Evolutionary conservation across 2,329 filamentous ascomycete species (phyloP), one percentile per base, ranked within the genome.

Genomic region (Verticillium nubilum): DNA sequence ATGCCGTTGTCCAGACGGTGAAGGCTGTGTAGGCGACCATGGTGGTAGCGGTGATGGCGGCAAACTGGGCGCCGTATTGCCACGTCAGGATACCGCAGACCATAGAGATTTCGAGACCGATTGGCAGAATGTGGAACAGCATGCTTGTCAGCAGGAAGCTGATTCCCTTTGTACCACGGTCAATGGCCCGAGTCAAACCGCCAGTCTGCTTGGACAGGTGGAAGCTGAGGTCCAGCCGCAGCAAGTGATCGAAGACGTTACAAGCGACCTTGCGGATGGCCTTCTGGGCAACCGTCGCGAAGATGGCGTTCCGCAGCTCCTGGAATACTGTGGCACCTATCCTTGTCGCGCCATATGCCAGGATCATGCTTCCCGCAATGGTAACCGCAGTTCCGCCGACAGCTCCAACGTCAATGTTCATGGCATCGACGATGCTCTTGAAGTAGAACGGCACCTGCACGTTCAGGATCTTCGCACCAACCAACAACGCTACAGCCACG

Each of bases 381-480:
- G 92, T 92, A 57, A 88, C 90, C 28, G 92, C 93, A 0, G 92
- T 97, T 7, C 92, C 93, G n/a, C 92, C 94, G 5, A 91, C 78
- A 17, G 89, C 83, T n/a, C 86, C 84, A 71, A 97, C 88, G 73
- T 99, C 95, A 66, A 99, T 85, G 73, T 99, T 99, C 92, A 99
- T 97, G 23, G 91, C 87, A 74, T 99, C 96, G 50, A 99, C 91
- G 64, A 99, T 98, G 74, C 80, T 93, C 80, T 98, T 98, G 80
- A 99, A 99, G 80, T 97, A 99, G 72, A 99, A 99, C 0, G 95
- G 95, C 54, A 99, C 92, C 78, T 99, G 92, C 17, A 99, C 95
- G 73, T 98, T 99, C 69, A 99, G 80, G 55, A 96, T 86, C 82
- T 99, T 99, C 71, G 92, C 92, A 61, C 93, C 91, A 25, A 99